Evolutionary conservation across 257 asterid genomes (phyloP), one percentile per base, ranked within the genome.

Genomic region (Penstemon newberryi): DNA sequence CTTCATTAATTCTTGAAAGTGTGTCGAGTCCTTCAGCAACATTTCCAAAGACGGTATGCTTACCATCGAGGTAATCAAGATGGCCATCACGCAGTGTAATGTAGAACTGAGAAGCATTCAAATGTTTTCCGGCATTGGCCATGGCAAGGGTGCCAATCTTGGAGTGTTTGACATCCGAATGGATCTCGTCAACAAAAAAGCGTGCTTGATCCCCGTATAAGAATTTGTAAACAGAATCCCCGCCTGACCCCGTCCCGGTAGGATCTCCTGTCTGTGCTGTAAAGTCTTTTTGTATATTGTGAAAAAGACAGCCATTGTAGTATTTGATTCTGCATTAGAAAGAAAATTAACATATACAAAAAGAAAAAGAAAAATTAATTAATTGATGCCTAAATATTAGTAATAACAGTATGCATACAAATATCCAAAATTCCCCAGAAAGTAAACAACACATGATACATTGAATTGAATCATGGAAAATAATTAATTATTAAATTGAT

Each of bases 231-330:
- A 94, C 72, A 47, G 99, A 91, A 83, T 94, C 99, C 6, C 99
- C 99, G 49, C 96, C 96, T 13, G 92, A 77, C 9, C 99, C 96
- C 4, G 97, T 87, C 72, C 99, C 97, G 6, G 97, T 88, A 41
- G 96, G 99, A 86, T 94, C 99, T 18, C 99, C 99, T 4, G 99
- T 87, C 85, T 94, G 99, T 3, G 91, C 99, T 3, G 95, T 94
- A 73, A 93, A 93, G 84, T 93, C 96, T 71, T 83, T 89, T 76
- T 90, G 97, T 73, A 94, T 84, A 0, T 90, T 83, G 84, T 94
- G 97, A 71, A 93, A 91, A 56, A 93, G 92, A 78, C 97, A 93
- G 61, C 97, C 97, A 79, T 93, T 93, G 63, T 90, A 90, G 70
- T 93, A 93, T 77, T 94, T 94, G 54, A 88, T 89, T 78, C 97